Evolutionary conservation across 2,329 filamentous ascomycete genomes (phyloP), one percentile per base, ranked within the genome.

Genomic region (Bertia moriformis): DNA sequence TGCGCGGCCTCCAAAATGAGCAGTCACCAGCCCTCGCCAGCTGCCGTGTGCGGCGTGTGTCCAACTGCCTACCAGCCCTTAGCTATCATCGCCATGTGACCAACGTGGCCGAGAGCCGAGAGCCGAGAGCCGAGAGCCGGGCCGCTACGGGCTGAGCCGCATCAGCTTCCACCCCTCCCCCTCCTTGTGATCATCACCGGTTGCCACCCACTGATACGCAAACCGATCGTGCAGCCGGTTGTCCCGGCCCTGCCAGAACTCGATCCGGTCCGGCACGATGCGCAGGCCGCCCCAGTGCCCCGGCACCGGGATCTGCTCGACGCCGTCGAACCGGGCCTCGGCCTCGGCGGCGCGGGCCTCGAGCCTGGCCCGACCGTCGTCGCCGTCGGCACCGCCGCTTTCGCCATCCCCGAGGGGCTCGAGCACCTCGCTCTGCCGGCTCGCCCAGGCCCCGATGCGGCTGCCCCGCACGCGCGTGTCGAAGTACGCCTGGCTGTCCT

Each of bases 171-270:
- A 54, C n/a, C n/a, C n/a, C n/a, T n/a, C n/a, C n/a, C n/a, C n/a
- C n/a, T n/a, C n/a, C 14, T 46, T 50, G 36, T 52, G 50, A 20
- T 40, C 57, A 39, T 38, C 51, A 41, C 57, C 60, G 37, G 66
- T 59, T 52, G 65, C 70, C n/a, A n/a, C n/a, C n/a, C n/a, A n/a
- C 38, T 63, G 66, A 59, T 83, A 84, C 46, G 65, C 61, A 52
- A 84, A 83, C 17, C 80, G 71, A 67, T 85, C 80, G 61, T 85
- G 80, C 53, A 85, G 57, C 41, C 80, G 65, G 58, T 74, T 81
- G 44, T 73, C 66, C 50, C 79, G 67, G 12, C 80, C 80, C 59
- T 82, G 78, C 58, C 80, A 85, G 56, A 85, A 84, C 60, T 85
- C 80, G 39, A 85, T 67, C 49, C 68, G 68, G 50, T 78, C 75